These are phyloP conservation scores for Oryza nivara DNA, from an alignment of 176 grass and related monocot species.

Conservation along the genomic window DNA sequence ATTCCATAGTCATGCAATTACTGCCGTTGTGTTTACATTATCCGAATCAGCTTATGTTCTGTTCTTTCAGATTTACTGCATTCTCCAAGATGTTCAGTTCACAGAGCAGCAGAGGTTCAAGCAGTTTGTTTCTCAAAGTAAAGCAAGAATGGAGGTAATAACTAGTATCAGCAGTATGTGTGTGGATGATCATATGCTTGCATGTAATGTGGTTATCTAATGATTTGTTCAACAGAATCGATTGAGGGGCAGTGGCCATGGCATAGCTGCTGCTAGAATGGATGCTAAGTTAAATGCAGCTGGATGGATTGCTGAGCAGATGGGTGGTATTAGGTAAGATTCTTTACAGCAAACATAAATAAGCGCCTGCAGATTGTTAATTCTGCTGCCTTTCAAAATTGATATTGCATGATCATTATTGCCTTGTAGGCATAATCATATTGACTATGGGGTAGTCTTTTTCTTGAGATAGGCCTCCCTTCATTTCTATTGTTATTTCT, in stretches of 20 bases:
- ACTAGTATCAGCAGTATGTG: conserved; percentile 5
- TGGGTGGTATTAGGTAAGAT: conserved; percentile 92
- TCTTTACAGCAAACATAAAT: conserved; percentile 31
- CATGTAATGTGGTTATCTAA: conserved; percentile 46
- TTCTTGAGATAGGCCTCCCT: not conserved
- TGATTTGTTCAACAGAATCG: conserved; percentile 63
- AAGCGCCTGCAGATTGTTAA: conserved; percentile 26
- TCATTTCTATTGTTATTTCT: not conserved
- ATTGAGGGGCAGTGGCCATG: conserved; percentile 94
- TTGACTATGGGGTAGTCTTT: not conserved
- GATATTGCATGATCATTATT: conserved; percentile 21
- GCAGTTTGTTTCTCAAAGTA: conserved; percentile 99
- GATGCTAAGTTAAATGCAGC: conserved; percentile 94
- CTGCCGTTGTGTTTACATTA: conserved; percentile 23
- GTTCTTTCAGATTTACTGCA: conserved; percentile 72
- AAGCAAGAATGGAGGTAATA: conserved; percentile 97
- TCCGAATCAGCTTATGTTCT: conserved; percentile 23
- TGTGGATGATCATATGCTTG: conserved; percentile 32
- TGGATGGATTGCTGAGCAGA: conserved; percentile 93
- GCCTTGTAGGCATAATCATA: conserved; percentile 2
- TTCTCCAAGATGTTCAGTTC: conserved; percentile 99
- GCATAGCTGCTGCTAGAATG: conserved; percentile 92
- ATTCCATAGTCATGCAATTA: conserved; percentile 11
- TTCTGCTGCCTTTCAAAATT: not conserved
- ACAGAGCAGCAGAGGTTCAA: conserved; percentile 95